Evolutionary conservation across 305 asterid species (phyloP).

Genomic region (Rubia occidens): DNA sequence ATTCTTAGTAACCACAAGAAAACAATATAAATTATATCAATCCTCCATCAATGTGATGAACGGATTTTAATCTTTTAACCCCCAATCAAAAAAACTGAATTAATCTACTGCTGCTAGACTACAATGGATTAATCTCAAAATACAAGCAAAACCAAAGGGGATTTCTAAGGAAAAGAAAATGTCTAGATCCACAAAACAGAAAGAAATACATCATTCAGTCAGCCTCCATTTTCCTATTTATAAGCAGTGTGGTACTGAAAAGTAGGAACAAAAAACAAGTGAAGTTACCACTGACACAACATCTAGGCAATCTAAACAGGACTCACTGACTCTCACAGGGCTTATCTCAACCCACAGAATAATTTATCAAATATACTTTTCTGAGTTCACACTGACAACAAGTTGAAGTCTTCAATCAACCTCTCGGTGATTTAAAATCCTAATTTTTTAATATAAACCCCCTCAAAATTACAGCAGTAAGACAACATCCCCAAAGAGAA

Average conservation of each 20-base stretch:
- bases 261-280: neutral
- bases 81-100: neutral
- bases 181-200: neutral
- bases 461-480: neutral
- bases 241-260: neutral
- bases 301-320: neutral
- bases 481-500: neutral
- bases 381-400: neutral
- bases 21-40: neutral
- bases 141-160: neutral
- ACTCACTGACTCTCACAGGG: neutral
- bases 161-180: neutral
- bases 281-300: neutral
- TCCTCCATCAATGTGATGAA: neutral
- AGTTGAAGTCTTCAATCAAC: neutral
- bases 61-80: too few relatives aligned
- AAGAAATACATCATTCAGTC: neutral
- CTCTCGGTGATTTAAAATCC: neutral
- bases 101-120: neutral
- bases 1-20: neutral
- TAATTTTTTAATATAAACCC: neutral
- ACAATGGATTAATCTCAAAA: conserved; percentile 3
- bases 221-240: neutral
- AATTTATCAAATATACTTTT: neutral
- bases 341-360: neutral